Conservation (phyloP, 306 rosid genomes). For the Sophora flavescens region DNA sequence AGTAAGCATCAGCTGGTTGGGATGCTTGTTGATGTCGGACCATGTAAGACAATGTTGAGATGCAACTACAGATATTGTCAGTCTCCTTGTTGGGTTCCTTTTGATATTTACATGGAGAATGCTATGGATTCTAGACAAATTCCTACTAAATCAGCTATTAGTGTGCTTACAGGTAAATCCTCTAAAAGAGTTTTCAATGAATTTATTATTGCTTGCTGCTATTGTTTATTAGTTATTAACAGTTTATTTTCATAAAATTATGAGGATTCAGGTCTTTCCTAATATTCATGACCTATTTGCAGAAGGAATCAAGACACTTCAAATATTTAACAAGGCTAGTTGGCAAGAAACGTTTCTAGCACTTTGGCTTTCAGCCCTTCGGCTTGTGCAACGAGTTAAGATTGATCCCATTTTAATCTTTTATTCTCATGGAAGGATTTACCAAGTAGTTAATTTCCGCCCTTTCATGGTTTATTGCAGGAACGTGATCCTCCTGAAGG, state of each 20-base stretch:
- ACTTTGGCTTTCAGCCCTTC: slow-evolving; percentile 90
- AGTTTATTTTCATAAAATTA: slow-evolving; percentile 37
- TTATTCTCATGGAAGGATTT: slow-evolving; percentile 38
- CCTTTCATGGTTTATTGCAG: slow-evolving; percentile 52
- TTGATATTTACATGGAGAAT: slow-evolving; percentile 81
- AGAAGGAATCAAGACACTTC: slow-evolving; percentile 71
- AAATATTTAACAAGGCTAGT: slow-evolving; percentile 76
- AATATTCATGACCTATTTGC: slow-evolving; percentile 59
- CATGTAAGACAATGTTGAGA: slow-evolving; percentile 51
- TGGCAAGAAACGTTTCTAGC: slow-evolving; percentile 90
- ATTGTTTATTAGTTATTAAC: slow-evolving; percentile 27
- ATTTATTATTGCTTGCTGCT: slow-evolving; percentile 34
- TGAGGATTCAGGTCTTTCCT: slow-evolving; percentile 37
- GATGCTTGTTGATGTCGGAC: slow-evolving; percentile 57
- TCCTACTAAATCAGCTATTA: slow-evolving; percentile 68
- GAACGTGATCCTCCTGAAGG: slow-evolving; percentile 90
- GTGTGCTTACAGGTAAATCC: slow-evolving; percentile 68
- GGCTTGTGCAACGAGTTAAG: slow-evolving; percentile 92
- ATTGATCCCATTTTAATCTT: slow-evolving; percentile 48
- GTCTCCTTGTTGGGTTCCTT: slow-evolving; percentile 72
- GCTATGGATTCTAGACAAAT: slow-evolving; percentile 80
- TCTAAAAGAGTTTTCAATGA: slow-evolving; percentile 27
- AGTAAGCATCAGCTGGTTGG: slow-evolving; percentile 61
- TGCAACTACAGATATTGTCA: slow-evolving; percentile 53
- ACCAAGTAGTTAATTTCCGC: slow-evolving; percentile 37